phyloP scores from a whole-genome alignment of 192 early-diverging fungal species.

The Coemansia sp. region DNA sequence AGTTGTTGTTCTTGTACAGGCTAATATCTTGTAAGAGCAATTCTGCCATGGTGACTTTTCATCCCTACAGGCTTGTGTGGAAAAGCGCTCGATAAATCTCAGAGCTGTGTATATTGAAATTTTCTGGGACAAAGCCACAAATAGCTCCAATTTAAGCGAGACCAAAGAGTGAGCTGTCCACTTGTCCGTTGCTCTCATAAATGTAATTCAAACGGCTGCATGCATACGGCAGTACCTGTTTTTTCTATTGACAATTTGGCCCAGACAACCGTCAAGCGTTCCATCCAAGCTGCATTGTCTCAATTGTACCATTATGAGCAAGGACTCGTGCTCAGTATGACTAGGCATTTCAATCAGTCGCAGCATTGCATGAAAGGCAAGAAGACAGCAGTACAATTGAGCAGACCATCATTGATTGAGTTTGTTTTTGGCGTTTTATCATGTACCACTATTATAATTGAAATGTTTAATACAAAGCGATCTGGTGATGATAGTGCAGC shows the following conservation, averaged over 20 bases:
- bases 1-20: no score
- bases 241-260: no score
- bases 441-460: background rate
- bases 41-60: no score
- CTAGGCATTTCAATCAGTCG: no score
- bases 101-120: background rate
- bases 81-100: conserved; percentile 1
- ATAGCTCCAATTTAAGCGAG: conserved; percentile 1
- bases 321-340: background rate
- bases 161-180: background rate
- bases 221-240: background rate
- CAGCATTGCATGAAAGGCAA: background rate
- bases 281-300: background rate
- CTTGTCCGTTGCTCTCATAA: background rate
- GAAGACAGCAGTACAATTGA: background rate
- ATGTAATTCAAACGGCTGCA: background rate
- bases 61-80: no score
- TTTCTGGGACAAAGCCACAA: background rate
- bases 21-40: no score
- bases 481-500: background rate
- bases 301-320: background rate
- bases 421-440: background rate
- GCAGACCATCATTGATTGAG: background rate
- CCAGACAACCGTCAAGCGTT: background rate
- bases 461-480: background rate